Conservation (phyloP, 179 eudicot genomes). For the Camellia oleifera region DNA sequence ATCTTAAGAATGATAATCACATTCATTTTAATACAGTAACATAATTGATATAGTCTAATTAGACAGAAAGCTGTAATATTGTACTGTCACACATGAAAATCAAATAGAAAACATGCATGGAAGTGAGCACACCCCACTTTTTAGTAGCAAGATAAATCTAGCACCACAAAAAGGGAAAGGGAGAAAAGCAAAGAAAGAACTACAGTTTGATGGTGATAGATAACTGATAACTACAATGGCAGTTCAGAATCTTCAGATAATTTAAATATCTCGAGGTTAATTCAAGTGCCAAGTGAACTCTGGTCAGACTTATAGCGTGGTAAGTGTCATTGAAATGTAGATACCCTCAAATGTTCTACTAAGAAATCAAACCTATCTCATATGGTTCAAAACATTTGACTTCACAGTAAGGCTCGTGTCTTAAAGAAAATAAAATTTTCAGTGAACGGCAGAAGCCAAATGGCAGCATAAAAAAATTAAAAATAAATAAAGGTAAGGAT, state of each 20-base stretch:
- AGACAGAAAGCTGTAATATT: neutral
- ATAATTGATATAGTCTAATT: neutral
- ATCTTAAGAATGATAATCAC: conserved; percentile 10
- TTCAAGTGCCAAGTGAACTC: conserved; percentile 1
- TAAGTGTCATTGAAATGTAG: neutral
- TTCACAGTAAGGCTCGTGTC: neutral
- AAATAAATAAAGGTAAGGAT: neutral
- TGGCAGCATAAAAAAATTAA: neutral
- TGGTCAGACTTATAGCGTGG: too few species aligned
- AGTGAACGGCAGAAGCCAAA: neutral
- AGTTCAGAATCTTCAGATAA: neutral
- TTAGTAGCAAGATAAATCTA: neutral
- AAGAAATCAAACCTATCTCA: conserved; percentile 1
- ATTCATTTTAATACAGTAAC: neutral
- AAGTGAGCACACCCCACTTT: neutral
- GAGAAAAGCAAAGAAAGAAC: neutral
- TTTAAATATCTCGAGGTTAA: neutral
- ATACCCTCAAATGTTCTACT: neutral
- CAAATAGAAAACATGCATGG: neutral
- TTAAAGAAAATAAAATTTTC: neutral
- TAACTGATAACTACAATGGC: neutral
- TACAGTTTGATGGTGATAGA: neutral
- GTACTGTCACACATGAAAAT: neutral
- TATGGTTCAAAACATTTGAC: neutral
- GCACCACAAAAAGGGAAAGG: neutral